phyloP scores from a whole-genome alignment of 2,329 filamentous ascomycete genomes.

The Fusarium austroafricanum region DNA sequence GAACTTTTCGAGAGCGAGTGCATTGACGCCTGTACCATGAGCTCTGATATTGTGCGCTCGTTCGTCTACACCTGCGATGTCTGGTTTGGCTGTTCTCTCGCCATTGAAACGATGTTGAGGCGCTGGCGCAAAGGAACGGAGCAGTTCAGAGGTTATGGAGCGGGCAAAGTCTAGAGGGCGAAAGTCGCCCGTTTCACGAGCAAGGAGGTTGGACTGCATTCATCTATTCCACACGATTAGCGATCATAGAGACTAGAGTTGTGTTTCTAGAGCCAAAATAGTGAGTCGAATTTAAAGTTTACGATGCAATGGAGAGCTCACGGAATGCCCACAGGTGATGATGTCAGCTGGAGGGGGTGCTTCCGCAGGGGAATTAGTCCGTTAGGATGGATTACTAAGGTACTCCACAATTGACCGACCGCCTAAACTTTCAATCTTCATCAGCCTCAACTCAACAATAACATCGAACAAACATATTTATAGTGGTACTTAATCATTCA shows the following conservation, averaged over 20 bases:
- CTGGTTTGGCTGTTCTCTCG: slow-evolving; percentile 36
- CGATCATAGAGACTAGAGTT: background rate
- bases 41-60: slow-evolving; percentile 64
- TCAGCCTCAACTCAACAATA: slow-evolving; percentile 15
- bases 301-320: too few relatives aligned
- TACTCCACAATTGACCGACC: slow-evolving; percentile 37
- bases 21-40: slow-evolving; percentile 82
- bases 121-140: slow-evolving; percentile 76
- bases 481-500: background rate
- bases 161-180: slow-evolving; percentile 72
- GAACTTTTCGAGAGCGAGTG: slow-evolving; percentile 83
- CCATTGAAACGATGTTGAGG: slow-evolving; percentile 78
- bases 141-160: slow-evolving; percentile 72
- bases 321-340: slow-evolving; percentile 10
- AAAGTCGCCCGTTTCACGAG: slow-evolving; percentile 78
- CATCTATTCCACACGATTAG: slow-evolving; percentile 47
- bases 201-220: slow-evolving; percentile 82
- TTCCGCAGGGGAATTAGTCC: background rate
- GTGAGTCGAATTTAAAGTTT: background rate
- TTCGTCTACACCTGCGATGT: slow-evolving; percentile 42
- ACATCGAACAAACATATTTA: background rate
- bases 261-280: background rate
- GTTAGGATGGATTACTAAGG: background rate
- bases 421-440: slow-evolving; percentile 32
- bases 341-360: slow-evolving; percentile 38